Conservation (phyloP, 2,329 filamentous ascomycete genomes). For the Cladophialophora bantiana region DNA sequence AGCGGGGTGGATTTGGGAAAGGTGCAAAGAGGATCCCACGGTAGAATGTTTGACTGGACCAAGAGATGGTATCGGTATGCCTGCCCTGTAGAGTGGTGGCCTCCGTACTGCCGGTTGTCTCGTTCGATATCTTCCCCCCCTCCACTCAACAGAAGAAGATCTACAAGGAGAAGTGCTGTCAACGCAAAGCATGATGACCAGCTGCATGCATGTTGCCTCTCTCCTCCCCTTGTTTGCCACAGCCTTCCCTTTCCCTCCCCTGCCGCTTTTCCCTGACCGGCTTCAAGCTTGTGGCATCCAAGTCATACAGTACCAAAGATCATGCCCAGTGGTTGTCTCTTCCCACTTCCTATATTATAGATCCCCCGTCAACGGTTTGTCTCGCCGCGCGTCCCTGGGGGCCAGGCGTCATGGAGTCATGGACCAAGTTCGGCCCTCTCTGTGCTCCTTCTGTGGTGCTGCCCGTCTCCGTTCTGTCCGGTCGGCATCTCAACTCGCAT, state of each 20-base stretch:
- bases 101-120: no score
- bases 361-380: background rate
- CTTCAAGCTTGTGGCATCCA: background rate
- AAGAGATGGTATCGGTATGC: no score
- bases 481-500: conserved; percentile 21
- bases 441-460: background rate
- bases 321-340: background rate
- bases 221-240: background rate
- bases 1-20: no score
- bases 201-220: background rate
- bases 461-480: background rate
- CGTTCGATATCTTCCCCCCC: no score
- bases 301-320: background rate
- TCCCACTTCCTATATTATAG: background rate
- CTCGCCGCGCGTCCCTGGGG: background rate
- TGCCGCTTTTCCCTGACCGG: background rate
- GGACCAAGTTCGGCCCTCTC: conserved; percentile 7
- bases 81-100: no score
- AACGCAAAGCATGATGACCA: conserved; percentile 2
- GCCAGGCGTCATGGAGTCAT: background rate
- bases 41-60: no score
- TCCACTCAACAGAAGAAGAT: background rate
- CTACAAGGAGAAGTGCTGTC: background rate
- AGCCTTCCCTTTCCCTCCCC: background rate
- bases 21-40: no score